These are phyloP conservation scores for Globisporangium splendens DNA, from an alignment of 352 stramenopile species.

Conservation along the genomic window DNA sequence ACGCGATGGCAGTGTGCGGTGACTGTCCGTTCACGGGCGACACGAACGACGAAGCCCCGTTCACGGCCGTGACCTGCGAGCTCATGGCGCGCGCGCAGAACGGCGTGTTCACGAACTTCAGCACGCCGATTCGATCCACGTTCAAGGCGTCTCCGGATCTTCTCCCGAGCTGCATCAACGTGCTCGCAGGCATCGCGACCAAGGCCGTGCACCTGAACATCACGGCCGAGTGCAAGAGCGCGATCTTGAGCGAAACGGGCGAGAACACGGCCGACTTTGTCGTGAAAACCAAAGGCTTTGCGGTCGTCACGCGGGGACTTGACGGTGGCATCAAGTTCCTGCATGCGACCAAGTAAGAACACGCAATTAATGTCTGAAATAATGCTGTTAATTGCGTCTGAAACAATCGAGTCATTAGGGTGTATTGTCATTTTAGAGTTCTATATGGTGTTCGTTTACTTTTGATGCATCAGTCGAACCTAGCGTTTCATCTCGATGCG, in stretches of 20 bases:
- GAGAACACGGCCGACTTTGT: constrained; percentile 57
- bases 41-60: constrained; percentile 30
- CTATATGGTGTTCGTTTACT: no score
- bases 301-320: constrained; percentile 50
- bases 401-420: no score
- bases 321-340: constrained; percentile 55
- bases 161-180: constrained; percentile 51
- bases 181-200: constrained; percentile 41
- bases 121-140: constrained; percentile 47
- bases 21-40: constrained; percentile 38
- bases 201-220: constrained; percentile 35
- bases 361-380: no score
- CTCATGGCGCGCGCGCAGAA: constrained; percentile 65
- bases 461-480: no score
- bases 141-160: constrained; percentile 40
- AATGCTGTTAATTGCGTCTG: no score
- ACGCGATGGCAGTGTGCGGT: constrained; percentile 46
- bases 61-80: constrained; percentile 61
- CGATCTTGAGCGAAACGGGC: constrained; percentile 49
- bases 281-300: constrained; percentile 42
- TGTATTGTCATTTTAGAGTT: no score
- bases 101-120: constrained; percentile 76
- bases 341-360: no score
- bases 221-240: constrained; percentile 35
- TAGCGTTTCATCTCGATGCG: no score